Evolutionary conservation across 2,329 filamentous ascomycete genomes (phyloP), one percentile per base, ranked within the genome.

Genomic region (Aplosporella prunicola): DNA sequence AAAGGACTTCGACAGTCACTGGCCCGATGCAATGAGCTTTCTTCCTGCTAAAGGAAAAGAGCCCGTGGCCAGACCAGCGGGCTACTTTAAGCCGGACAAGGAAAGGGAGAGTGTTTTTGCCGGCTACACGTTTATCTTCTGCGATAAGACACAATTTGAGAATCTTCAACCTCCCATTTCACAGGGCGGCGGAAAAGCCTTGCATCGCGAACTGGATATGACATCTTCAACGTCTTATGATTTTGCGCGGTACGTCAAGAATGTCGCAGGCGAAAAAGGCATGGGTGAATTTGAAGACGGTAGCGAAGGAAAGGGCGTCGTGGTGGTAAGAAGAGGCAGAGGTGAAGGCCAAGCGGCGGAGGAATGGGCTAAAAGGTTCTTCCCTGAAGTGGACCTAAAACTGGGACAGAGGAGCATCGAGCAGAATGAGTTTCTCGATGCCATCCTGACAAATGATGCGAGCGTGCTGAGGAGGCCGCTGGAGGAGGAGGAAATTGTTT

Each of bases 391-490:
- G 11, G 82, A 87, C 2, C 56, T 80, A 14, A 68, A 76, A 30
- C 71, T 93, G 9, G 80, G 87, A 43, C 87, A 93, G 55, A 76
- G 86, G 4, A 78, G 87, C 2, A 80, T 95, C 36, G 78, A 89
- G 48, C 87, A 95, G 52, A 87, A 82, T 41, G 88, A 95, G 49
- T 93, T 98, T 44, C 69, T 98, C 2, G 86, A 94, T 56, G 83
- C 83, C 1, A 91, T 98, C 30, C 63, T 96, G 18, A 77, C 69
- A n/a, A 82, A 81, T 34, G 80, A 96, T 60, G 76, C 85, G 5
- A 76, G 72, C 42, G 71, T 74, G 28, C 66, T 96, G 14, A 78
- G 83, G 41, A 74, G 78, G 24, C 72, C 78, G 5, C 69, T 93
- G 5, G 58, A 9, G 58, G 58, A 50, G 15, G 24, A 28, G 6